phyloP scores from a whole-genome alignment of 768 basidiomycete species.

The Podaxis sp. region DNA sequence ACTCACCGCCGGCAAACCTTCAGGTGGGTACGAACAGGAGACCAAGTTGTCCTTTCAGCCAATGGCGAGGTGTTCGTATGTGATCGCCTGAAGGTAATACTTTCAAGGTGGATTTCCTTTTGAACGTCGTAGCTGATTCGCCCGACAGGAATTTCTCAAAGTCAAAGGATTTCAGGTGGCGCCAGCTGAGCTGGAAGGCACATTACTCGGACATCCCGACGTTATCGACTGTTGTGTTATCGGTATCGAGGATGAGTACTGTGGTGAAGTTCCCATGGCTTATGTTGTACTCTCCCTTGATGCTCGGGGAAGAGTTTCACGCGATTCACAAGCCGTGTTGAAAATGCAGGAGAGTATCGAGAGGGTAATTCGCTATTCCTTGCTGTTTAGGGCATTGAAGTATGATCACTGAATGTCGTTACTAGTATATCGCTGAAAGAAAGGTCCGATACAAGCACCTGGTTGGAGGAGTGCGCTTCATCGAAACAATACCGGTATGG shows the following conservation, averaged over 20 bases:
- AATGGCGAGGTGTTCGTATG: constrained; percentile 54
- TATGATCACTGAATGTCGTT: constrained; percentile 20
- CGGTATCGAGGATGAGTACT: constrained; percentile 57
- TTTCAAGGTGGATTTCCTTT: background rate
- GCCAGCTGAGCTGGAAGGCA: constrained; percentile 58
- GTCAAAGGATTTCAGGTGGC: constrained; percentile 60
- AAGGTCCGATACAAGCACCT: constrained; percentile 54
- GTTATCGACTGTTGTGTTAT: constrained; percentile 63
- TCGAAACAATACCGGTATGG: constrained; percentile 34
- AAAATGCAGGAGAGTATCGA: constrained; percentile 40
- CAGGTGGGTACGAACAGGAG: constrained; percentile 67
- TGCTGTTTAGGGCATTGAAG: no score
- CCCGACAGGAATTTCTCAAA: constrained; percentile 60
- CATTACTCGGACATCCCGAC: constrained; percentile 46
- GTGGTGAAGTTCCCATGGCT: constrained; percentile 66
- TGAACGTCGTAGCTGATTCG: background rate
- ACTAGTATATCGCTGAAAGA: constrained; percentile 50
- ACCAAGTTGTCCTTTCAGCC: constrained; percentile 51
- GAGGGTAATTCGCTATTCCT: constrained; percentile 32
- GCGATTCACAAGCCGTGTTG: constrained; percentile 25
- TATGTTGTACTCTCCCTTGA: constrained; percentile 52
- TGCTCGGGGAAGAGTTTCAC: constrained; percentile 31
- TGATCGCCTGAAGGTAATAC: constrained; percentile 58
- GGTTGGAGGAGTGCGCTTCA: constrained; percentile 39
- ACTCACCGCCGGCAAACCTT: constrained; percentile 1